phyloP scores from a whole-genome alignment of 257 asterid genomes.

The Lavandula angustifolia region DNA sequence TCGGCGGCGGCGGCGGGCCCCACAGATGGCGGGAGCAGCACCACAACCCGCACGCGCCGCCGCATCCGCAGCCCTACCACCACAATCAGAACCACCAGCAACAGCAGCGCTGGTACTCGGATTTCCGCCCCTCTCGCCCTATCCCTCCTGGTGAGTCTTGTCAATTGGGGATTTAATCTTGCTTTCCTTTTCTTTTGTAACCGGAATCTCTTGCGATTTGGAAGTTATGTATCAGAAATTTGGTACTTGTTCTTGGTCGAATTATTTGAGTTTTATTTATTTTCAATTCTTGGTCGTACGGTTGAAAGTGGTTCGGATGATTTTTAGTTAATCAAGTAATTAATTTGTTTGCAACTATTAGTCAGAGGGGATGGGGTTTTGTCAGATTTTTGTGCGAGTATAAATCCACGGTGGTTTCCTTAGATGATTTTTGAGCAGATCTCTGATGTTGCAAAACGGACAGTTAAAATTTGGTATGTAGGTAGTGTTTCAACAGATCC shows the following conservation, averaged over 20 bases:
- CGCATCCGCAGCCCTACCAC: conserved; percentile 52
- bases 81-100: conserved; percentile 39
- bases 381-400: background rate
- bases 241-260: conserved; percentile 16
- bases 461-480: background rate
- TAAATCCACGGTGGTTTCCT: background rate
- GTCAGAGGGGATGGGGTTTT: conserved; percentile 17
- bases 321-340: conserved; percentile 15
- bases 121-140: conserved; percentile 68
- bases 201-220: background rate
- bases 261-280: conserved; percentile 1
- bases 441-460: conserved; percentile 36
- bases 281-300: background rate
- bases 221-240: background rate
- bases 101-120: conserved; percentile 66
- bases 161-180: conserved; percentile 1
- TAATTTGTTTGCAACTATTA: conserved; percentile 7
- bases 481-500: conserved; percentile 38
- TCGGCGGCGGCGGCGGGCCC: conserved; percentile 54
- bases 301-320: conserved; percentile 22
- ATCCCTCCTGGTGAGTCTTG: conserved; percentile 61
- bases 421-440: conserved; percentile 43
- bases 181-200: background rate
- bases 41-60: conserved; percentile 52
- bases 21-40: conserved; percentile 75